Conservation (phyloP, 805 yeast genomes). For the Metschnikowia colocasiae region DNA sequence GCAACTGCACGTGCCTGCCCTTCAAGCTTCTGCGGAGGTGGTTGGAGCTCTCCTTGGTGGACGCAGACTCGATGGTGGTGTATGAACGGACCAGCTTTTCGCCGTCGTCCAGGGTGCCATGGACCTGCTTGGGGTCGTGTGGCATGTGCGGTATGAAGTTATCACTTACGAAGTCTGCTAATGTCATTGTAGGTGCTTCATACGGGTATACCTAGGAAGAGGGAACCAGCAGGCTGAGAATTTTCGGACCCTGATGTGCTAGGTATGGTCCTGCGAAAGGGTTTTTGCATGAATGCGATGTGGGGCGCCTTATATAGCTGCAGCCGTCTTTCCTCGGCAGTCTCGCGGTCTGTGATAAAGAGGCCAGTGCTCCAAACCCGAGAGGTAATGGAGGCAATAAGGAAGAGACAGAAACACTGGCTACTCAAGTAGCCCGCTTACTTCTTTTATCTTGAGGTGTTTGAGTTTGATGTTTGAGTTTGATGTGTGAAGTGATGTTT, state of each 20-base stretch:
- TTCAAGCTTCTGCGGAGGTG: slow-evolving; percentile 44
- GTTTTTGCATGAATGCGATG: slow-evolving; percentile 2
- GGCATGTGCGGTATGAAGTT: slow-evolving; percentile 19
- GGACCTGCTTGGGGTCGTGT: background rate
- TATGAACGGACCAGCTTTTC: slow-evolving; percentile 5
- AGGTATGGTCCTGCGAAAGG: background rate
- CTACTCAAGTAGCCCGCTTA: too few species aligned
- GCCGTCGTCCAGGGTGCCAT: background rate
- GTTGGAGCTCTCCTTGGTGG: slow-evolving; percentile 12
- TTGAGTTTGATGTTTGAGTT: too few species aligned
- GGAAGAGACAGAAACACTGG: too few species aligned
- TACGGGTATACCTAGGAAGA: background rate
- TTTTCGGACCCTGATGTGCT: background rate
- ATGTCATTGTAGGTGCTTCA: slow-evolving; percentile 4
- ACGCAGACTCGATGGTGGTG: slow-evolving; percentile 8
- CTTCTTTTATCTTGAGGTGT: too few species aligned
- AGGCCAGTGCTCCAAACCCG: too few species aligned
- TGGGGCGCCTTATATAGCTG: background rate
- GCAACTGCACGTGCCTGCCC: slow-evolving; percentile 72
- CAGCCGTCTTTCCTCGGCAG: background rate
- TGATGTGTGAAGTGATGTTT: too few species aligned
- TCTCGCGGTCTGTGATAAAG: background rate
- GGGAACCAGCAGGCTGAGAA: background rate
- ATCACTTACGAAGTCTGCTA: slow-evolving; percentile 10
- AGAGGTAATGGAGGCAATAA: too few species aligned